Conservation (phyloP, 2,329 filamentous ascomycete genomes). For the Paracoccidioides lutzii region DNA sequence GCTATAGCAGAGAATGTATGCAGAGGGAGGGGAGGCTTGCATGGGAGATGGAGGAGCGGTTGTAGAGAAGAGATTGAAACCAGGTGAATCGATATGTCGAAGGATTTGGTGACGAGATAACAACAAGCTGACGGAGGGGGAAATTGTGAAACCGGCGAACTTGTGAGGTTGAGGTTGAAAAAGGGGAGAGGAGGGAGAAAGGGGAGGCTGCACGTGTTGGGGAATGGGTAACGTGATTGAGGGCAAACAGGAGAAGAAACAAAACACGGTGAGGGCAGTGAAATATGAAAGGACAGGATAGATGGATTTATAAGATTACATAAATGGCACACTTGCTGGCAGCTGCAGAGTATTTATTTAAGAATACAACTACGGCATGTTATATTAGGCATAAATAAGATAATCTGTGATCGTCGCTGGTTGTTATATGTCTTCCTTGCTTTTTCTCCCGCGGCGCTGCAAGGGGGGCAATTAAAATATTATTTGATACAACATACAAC, state of each 20-base stretch:
- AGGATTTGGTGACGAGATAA: conserved; percentile 4
- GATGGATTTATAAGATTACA: no score
- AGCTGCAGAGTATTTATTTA: no score
- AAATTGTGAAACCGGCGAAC: conserved; percentile 4
- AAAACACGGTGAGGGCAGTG: not conserved
- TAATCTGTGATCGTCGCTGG: no score
- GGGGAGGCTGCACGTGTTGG: not conserved
- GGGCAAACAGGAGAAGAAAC: not conserved
- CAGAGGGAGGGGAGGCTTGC: not conserved
- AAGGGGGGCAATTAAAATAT: not conserved
- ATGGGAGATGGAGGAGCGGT: not conserved
- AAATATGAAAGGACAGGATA: not conserved
- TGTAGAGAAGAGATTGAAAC: not conserved
- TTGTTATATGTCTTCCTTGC: not conserved
- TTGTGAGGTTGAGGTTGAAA: conserved; percentile 10
- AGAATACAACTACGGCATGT: no score
- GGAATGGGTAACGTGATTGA: conserved; percentile 2
- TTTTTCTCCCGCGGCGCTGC: not conserved
- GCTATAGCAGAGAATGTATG: not conserved
- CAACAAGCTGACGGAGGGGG: conserved; percentile 1
- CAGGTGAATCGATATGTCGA: conserved; percentile 1
- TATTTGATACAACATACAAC: not conserved
- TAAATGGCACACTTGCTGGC: no score
- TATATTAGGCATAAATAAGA: no score
- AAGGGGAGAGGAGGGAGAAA: not conserved